A percentile compares a stretch with the other conserved stretches of the same genome.
Evolutionary conservation across 2,329 filamentous ascomycete species (phyloP).

Genomic region (Bipolaris oryzae): DNA sequence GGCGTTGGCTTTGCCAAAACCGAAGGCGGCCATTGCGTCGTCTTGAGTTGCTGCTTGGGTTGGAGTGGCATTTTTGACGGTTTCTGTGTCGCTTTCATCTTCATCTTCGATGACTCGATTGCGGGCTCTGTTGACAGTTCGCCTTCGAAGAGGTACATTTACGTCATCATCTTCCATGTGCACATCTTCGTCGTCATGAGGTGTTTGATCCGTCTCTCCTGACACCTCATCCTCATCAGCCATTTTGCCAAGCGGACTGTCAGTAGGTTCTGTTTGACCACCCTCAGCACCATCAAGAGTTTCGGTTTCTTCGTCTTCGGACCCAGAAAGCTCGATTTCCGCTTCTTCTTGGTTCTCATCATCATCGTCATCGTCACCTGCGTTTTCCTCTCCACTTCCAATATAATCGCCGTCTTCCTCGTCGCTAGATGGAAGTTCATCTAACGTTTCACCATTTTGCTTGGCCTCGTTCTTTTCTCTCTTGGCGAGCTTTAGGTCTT

Average conservation of each 20-base stretch:
- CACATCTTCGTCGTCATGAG: constrained; percentile 44
- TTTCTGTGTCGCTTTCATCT: constrained; percentile 41
- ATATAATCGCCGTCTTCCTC: constrained; percentile 62
- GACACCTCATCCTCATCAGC: constrained; percentile 44
- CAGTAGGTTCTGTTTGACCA: constrained; percentile 33
- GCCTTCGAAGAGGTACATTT: constrained; percentile 58
- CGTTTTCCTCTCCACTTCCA: constrained; percentile 54
- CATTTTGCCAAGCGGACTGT: constrained; percentile 49
- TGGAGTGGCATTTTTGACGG: constrained; percentile 21
- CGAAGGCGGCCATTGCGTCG: constrained; percentile 47
- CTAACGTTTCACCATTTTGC: constrained; percentile 58
- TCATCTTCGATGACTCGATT: constrained; percentile 71
- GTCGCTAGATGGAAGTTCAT: constrained; percentile 55
- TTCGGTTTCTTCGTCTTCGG: constrained; percentile 37
- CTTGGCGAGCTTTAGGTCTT: constrained; percentile 79
- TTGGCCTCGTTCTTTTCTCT: constrained; percentile 77
- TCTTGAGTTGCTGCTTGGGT: constrained; percentile 36
- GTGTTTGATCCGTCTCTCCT: constrained; percentile 25
- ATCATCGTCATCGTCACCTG: constrained; percentile 50
- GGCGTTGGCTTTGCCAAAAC: constrained; percentile 46
- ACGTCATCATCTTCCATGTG: constrained; percentile 52
- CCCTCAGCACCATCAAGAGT: constrained; percentile 32
- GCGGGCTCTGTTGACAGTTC: constrained; percentile 53
- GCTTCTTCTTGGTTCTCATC: constrained; percentile 38
- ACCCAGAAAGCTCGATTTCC: constrained; percentile 36